Conservation (phyloP, 2,329 filamentous ascomycete genomes). For the Alternaria consortialis region DNA sequence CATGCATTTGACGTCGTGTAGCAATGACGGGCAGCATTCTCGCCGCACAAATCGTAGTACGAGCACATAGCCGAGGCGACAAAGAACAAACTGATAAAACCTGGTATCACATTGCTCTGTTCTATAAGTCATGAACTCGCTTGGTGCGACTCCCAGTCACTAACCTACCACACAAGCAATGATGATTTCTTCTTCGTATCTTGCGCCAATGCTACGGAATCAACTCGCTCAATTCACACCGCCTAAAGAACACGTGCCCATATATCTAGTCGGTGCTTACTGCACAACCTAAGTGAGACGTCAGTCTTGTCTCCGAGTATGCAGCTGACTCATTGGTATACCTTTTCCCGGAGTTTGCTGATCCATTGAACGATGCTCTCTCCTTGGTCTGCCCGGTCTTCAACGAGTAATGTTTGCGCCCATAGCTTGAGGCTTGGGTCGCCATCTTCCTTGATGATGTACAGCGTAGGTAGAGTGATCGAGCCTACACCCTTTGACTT, state of each 20-base stretch:
- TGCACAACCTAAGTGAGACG: constrained; percentile 46
- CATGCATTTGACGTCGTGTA: constrained; percentile 19
- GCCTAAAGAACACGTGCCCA: constrained; percentile 10
- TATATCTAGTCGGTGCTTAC: constrained; percentile 28
- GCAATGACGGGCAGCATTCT: constrained; percentile 18
- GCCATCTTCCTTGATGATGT: constrained; percentile 92
- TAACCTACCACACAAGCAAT: constrained; percentile 3
- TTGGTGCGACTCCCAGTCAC: constrained; percentile 3
- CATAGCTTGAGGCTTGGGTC: constrained; percentile 94
- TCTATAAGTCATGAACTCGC: constrained; percentile 5
- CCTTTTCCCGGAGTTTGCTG: constrained; percentile 92
- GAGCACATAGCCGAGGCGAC: not conserved
- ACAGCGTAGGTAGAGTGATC: constrained; percentile 90
- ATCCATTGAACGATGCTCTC: constrained; percentile 95
- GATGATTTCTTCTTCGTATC: constrained; percentile 6
- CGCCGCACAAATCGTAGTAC: not conserved
- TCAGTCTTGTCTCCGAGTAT: constrained; percentile 25
- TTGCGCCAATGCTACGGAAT: constrained; percentile 4
- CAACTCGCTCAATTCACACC: constrained; percentile 2
- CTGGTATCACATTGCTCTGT: constrained; percentile 17
- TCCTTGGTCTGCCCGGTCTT: constrained; percentile 93
- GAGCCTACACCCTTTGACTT: constrained; percentile 87
- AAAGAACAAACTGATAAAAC: not conserved
- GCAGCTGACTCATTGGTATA: constrained; percentile 56
- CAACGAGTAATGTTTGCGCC: constrained; percentile 94